These are phyloP conservation scores for Scutellaria barbata DNA, from an alignment of 257 asterid species.

Conservation along the genomic window DNA sequence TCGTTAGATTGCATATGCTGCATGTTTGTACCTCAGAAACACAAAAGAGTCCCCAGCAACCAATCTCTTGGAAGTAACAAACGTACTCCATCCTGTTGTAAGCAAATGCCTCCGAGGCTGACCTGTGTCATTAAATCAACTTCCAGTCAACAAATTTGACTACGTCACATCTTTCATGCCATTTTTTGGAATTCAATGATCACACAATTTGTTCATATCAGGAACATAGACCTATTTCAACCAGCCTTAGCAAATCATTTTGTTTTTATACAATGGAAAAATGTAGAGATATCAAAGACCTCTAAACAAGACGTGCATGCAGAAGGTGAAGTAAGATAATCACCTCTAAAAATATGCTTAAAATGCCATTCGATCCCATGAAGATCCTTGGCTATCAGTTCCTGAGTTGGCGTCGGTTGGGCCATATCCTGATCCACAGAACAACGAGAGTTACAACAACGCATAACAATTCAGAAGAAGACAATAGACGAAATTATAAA, in stretches of 20 bases:
- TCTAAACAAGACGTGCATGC: not conserved
- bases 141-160: not conserved
- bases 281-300: not conserved
- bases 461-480: not conserved
- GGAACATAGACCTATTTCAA: constrained; percentile 20
- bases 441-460: constrained; percentile 26
- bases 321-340: constrained; percentile 7
- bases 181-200: not conserved
- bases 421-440: constrained; percentile 65
- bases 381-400: constrained; percentile 72
- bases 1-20: not conserved
- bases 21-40: constrained; percentile 59
- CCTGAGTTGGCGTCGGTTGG: constrained; percentile 76
- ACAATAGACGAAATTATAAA: not conserved
- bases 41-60: constrained; percentile 81
- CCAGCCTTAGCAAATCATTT: no score
- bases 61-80: constrained; percentile 75
- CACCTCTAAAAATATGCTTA: constrained; percentile 85
- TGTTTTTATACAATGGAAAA: no score
- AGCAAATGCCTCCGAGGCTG: constrained; percentile 89
- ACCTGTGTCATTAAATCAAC: constrained; percentile 48
- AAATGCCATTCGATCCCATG: constrained; percentile 77
- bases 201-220: not conserved
- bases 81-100: constrained; percentile 89
- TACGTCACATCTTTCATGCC: not conserved